Evolutionary conservation across 441 rosid genomes (phyloP).

Genomic region (Pelargonium fulgidum): DNA sequence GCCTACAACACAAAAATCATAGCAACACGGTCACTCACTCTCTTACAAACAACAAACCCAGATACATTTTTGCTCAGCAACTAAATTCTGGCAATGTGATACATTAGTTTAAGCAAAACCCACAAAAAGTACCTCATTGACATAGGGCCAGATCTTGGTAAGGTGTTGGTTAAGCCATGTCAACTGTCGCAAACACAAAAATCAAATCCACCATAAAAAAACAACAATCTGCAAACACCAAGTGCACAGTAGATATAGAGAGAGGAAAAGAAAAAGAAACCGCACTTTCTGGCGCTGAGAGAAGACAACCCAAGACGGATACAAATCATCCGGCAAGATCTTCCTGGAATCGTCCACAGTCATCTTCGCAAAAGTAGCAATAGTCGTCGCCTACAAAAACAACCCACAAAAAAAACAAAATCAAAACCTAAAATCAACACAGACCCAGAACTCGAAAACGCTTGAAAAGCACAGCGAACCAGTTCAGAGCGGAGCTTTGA

Average conservation of each 20-base stretch:
- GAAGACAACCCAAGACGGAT: conserved; percentile 98
- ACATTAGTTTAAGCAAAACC: not conserved
- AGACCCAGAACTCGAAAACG: conserved; percentile 1
- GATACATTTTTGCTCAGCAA: not conserved
- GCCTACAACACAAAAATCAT: conserved; percentile 43
- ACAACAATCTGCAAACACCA: not conserved
- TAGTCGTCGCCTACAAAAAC: conserved; percentile 52
- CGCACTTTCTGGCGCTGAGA: conserved; percentile 82
- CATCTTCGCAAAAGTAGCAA: conserved; percentile 96
- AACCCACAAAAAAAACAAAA: not conserved
- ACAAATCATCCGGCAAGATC: conserved; percentile 66
- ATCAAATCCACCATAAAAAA: conserved; percentile 21
- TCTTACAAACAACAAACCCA: not conserved
- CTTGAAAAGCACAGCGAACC: conserved; percentile 29
- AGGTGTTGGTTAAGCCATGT: conserved; percentile 88
- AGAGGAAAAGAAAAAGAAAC: conserved; percentile 8
- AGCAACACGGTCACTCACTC: conserved; percentile 5
- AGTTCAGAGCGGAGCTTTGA: conserved; percentile 73
- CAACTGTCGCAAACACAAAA: conserved; percentile 35
- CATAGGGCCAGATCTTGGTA: conserved; percentile 95
- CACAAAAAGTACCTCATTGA: conserved; percentile 46
- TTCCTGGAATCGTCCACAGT: conserved; percentile 84
- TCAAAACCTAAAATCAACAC: not conserved
- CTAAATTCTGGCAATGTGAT: not conserved
- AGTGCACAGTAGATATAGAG: conserved; percentile 7